Percentiles rank a stretch among this genome's conserved stretches.
Conservation (phyloP, 306 rosid genomes). For the Quercus rubra region DNA sequence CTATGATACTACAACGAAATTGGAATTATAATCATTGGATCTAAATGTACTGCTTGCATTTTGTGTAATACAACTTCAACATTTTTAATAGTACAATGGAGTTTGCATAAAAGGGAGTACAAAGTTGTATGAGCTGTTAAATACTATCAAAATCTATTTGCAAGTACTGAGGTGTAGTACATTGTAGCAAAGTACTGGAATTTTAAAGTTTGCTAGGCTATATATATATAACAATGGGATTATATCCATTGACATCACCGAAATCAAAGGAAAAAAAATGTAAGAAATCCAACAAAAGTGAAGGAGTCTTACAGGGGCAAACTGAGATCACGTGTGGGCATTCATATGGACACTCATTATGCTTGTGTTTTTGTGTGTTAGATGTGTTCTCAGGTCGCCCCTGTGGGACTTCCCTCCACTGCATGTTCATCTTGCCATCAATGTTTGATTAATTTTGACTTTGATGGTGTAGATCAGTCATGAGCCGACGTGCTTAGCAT, state of each 20-base stretch:
- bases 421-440: neutral
- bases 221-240: neutral
- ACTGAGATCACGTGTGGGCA: slow-evolving; percentile 56
- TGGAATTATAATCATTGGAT: too few relatives aligned
- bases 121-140: neutral
- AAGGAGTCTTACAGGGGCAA: slow-evolving; percentile 50
- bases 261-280: neutral
- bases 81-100: neutral
- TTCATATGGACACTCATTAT: neutral
- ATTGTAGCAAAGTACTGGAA: neutral
- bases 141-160: neutral
- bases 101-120: neutral
- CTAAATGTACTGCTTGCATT: too few relatives aligned
- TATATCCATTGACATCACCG: neutral
- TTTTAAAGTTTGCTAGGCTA: neutral
- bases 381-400: slow-evolving; percentile 97
- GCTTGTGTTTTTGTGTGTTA: neutral
- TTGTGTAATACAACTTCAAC: neutral
- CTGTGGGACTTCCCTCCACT: slow-evolving; percentile 49
- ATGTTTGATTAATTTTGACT: neutral
- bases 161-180: neutral
- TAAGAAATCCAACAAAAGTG: slow-evolving; percentile 25
- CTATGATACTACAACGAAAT: neutral
- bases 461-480: neutral
- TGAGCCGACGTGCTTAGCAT: too few relatives aligned